These are phyloP conservation scores for Otatea glauca DNA, from an alignment of 176 grass and related monocot genomes.

Conservation along the genomic window DNA sequence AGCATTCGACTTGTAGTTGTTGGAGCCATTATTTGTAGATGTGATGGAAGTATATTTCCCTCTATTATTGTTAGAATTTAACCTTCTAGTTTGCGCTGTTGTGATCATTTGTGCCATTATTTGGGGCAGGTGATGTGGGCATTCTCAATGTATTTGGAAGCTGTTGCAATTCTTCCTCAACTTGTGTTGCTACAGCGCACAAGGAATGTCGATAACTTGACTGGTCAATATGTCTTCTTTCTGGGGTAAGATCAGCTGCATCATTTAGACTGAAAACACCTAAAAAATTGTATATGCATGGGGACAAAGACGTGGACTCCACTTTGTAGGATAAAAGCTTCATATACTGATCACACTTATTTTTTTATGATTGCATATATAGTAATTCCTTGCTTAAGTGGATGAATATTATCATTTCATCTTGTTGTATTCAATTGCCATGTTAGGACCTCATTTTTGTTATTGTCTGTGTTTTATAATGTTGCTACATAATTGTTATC, in stretches of 20 bases:
- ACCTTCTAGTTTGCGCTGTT: background rate
- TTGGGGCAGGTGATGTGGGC: conserved; percentile 82
- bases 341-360: background rate
- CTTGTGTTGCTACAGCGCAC: conserved; percentile 88
- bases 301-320: background rate
- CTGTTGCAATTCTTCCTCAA: conserved; percentile 95
- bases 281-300: background rate
- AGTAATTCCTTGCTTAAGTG: background rate
- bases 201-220: conserved; percentile 91
- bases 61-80: conserved; percentile 11
- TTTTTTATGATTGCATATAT: background rate
- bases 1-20: conserved; percentile 18
- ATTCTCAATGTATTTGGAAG: conserved; percentile 94
- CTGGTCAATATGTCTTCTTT: conserved; percentile 96
- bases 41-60: background rate
- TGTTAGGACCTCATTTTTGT: background rate
- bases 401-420: conserved; percentile 10
- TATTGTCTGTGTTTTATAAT: background rate
- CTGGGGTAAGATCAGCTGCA: conserved; percentile 66
- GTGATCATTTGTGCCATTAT: conserved; percentile 32
- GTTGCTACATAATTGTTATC: background rate
- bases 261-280: background rate
- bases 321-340: background rate
- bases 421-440: conserved; percentile 1
- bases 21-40: conserved; percentile 22